A percentile compares a stretch with the other conserved stretches of the same genome.
Conservation (phyloP, 768 basidiomycete species). For the Naganishia onofrii region DNA sequence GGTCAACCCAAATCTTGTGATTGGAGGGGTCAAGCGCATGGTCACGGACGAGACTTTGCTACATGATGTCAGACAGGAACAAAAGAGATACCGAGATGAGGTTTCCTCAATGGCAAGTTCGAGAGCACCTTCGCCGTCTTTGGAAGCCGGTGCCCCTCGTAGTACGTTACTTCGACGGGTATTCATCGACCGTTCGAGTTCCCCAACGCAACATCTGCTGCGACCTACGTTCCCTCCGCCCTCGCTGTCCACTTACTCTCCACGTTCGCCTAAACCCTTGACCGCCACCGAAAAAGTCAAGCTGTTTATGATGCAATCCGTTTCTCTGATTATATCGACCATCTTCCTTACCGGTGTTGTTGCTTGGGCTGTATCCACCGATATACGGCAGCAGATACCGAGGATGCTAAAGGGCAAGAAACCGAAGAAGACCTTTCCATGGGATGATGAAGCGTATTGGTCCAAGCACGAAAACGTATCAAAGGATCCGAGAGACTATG, state of each 20-base stretch:
- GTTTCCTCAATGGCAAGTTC: slow-evolving; percentile 29
- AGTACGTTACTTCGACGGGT: slow-evolving; percentile 43
- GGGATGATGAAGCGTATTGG: slow-evolving; percentile 55
- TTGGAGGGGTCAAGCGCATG: background rate
- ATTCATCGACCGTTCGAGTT: slow-evolving; percentile 46
- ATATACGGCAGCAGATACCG: slow-evolving; percentile 33
- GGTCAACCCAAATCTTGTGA: background rate
- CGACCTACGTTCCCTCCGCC: slow-evolving; percentile 52
- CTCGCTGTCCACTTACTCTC: slow-evolving; percentile 49
- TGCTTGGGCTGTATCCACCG: slow-evolving; percentile 53
- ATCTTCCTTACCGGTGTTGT: slow-evolving; percentile 55
- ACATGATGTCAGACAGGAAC: slow-evolving; percentile 4
- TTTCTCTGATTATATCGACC: slow-evolving; percentile 53
- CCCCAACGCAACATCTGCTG: slow-evolving; percentile 47
- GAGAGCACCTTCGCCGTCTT: slow-evolving; percentile 39
- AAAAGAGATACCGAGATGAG: slow-evolving; percentile 26
- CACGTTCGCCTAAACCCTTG: slow-evolving; percentile 42
- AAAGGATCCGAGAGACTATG: slow-evolving; percentile 57
- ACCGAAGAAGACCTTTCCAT: slow-evolving; percentile 43
- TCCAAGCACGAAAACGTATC: slow-evolving; percentile 52
- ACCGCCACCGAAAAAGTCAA: slow-evolving; percentile 40
- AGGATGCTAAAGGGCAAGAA: slow-evolving; percentile 29
- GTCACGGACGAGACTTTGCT: slow-evolving; percentile 10
- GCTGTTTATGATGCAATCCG: slow-evolving; percentile 52
- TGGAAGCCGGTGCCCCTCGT: slow-evolving; percentile 34